phyloP scores from a whole-genome alignment of 2,329 filamentous ascomycete species.

The Alternaria viburni region DNA sequence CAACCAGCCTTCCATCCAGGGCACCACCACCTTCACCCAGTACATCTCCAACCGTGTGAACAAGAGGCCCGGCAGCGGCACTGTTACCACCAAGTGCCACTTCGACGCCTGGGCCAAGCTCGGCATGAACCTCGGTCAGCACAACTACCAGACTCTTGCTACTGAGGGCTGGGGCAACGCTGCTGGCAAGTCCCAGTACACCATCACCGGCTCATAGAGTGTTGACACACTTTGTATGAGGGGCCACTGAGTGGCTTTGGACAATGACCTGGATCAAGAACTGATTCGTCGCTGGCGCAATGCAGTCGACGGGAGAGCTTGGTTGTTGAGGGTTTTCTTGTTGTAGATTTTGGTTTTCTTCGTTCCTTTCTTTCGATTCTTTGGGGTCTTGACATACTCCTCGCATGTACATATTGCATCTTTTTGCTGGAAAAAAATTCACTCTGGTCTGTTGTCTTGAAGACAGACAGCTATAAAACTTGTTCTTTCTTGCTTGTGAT shows the following conservation, averaged over 20 bases:
- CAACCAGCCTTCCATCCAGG: constrained; percentile 56
- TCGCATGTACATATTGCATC: constrained; percentile 9
- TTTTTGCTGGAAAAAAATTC: not conserved
- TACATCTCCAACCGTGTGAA: constrained; percentile 51
- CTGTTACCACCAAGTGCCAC: constrained; percentile 39
- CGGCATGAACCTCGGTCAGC: constrained; percentile 33
- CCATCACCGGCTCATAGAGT: constrained; percentile 22
- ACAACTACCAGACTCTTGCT: constrained; percentile 39
- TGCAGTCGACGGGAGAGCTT: not conserved
- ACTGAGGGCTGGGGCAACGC: constrained; percentile 41
- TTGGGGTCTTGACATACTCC: not conserved
- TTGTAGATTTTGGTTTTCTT: not conserved
- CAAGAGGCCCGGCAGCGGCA: constrained; percentile 38
- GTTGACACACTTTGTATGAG: not conserved
- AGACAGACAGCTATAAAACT: not conserved
- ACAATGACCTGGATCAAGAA: not conserved
- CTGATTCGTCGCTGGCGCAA: not conserved
- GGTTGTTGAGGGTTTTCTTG: not conserved
- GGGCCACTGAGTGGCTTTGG: not conserved
- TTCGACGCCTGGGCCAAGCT: constrained; percentile 38
- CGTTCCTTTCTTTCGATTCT: not conserved
- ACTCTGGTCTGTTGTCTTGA: not conserved
- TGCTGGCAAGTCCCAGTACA: constrained; percentile 37
- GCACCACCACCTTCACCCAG: constrained; percentile 58
- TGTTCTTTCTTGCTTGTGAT: not conserved